Conservation (phyloP, 2,329 filamentous ascomycete genomes). For the Botrytis fragariae region DNA sequence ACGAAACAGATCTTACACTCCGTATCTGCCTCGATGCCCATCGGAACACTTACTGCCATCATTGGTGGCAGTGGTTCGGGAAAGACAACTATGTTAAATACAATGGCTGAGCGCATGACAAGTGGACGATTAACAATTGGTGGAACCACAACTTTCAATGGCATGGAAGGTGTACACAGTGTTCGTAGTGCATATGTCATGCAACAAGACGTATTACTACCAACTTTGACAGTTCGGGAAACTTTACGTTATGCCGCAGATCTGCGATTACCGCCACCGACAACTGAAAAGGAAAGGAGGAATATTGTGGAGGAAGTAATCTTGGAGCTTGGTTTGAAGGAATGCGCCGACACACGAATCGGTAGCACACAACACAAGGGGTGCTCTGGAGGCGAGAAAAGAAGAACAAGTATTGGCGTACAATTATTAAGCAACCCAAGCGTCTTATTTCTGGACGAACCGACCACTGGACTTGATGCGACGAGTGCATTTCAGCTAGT, state of each 20-base stretch:
- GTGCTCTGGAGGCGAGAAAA: conserved; percentile 76
- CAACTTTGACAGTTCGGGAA: conserved; percentile 72
- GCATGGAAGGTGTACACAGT: conserved; percentile 49
- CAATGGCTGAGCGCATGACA: conserved; percentile 65
- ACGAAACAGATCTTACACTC: conserved; percentile 57
- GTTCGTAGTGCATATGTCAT: conserved; percentile 68
- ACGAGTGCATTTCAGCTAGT: conserved; percentile 74
- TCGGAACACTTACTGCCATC: conserved; percentile 70
- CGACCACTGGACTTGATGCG: conserved; percentile 74
- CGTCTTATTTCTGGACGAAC: conserved; percentile 74
- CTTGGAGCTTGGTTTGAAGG: conserved; percentile 70
- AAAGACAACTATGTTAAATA: conserved; percentile 70
- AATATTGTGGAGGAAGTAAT: conserved; percentile 74
- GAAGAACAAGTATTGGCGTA: conserved; percentile 72
- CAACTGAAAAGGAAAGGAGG: conserved; percentile 56
- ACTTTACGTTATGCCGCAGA: conserved; percentile 72
- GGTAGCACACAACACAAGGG: conserved; percentile 70
- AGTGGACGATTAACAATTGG: conserved; percentile 50
- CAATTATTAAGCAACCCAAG: conserved; percentile 78
- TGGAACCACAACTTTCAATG: conserved; percentile 63
- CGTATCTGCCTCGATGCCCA: conserved; percentile 61
- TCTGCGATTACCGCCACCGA: conserved; percentile 63
- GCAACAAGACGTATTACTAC: conserved; percentile 72
- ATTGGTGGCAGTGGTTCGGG: conserved; percentile 72
- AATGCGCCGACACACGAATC: conserved; percentile 72